phyloP scores from a whole-genome alignment of 1,284 basidiomycete genomes.

The Mycosarcoma maydis region DNA sequence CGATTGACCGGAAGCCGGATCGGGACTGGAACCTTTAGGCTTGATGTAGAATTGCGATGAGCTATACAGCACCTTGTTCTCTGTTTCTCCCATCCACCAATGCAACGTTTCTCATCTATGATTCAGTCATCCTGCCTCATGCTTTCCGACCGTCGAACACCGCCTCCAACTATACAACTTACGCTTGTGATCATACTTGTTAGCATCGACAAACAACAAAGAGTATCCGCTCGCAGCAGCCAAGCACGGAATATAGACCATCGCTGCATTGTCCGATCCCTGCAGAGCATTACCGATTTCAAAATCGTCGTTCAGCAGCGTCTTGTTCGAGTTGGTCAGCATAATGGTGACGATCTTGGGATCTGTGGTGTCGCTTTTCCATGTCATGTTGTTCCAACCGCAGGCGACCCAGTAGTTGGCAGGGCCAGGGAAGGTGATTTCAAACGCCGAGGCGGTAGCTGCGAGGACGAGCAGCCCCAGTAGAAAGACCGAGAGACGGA shows the following conservation, averaged over 20 bases:
- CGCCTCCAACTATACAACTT: too few relatives aligned
- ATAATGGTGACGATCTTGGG: slow-evolving; percentile 21
- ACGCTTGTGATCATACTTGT: slow-evolving; percentile 26
- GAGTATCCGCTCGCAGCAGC: slow-evolving; percentile 5
- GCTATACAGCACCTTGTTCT: slow-evolving; percentile 22
- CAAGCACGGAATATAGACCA: slow-evolving; percentile 41
- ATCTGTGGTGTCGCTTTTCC: slow-evolving; percentile 9
- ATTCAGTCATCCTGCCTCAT: too few relatives aligned
- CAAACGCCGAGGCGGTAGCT: neutral
- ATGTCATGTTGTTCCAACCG: slow-evolving; percentile 38
- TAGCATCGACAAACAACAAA: slow-evolving; percentile 27
- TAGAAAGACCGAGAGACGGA: neutral
- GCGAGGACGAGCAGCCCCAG: neutral
- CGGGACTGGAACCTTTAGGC: slow-evolving; percentile 19
- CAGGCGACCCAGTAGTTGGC: slow-evolving; percentile 47
- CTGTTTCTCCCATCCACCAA: neutral
- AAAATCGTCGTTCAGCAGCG: slow-evolving; percentile 31
- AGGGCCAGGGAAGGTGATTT: slow-evolving; percentile 29
- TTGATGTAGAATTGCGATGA: slow-evolving; percentile 25
- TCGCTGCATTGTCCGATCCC: slow-evolving; percentile 15
- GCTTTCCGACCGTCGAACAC: too few relatives aligned
- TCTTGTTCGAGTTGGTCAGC: slow-evolving; percentile 34
- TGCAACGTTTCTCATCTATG: neutral
- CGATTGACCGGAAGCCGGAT: slow-evolving; percentile 20
- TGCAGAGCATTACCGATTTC: slow-evolving; percentile 38